A percentile compares a stretch with the other conserved stretches of the same genome.
Evolutionary conservation across 257 asterid species (phyloP).

Genomic region (Solanum bulbocastanum): DNA sequence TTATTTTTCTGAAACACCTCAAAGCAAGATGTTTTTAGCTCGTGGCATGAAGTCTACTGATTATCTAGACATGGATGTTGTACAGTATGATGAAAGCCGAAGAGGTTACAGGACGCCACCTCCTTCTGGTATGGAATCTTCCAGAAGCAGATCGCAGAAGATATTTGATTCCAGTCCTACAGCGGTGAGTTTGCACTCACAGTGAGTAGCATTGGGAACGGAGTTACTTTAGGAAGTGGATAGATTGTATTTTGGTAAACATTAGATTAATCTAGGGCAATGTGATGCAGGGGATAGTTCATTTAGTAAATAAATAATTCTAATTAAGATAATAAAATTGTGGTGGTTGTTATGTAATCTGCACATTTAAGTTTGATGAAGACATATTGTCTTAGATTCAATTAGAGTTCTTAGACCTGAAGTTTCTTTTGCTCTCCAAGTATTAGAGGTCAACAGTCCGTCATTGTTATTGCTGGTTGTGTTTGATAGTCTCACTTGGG

Average conservation of each 20-base stretch:
- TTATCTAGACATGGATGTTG: slow-evolving; percentile 52
- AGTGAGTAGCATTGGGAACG: not conserved
- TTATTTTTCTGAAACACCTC: slow-evolving; percentile 72
- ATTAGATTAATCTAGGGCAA: not conserved
- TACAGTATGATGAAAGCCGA: slow-evolving; percentile 53
- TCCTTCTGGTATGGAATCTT: slow-evolving; percentile 60
- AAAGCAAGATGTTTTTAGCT: slow-evolving; percentile 38
- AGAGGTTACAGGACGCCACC: slow-evolving; percentile 61
- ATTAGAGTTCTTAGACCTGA: not conserved
- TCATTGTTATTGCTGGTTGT: not conserved
- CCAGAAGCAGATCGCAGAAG: slow-evolving; percentile 59
- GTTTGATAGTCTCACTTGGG: not conserved
- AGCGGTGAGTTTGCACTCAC: slow-evolving; percentile 39
- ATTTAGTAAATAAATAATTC: not conserved
- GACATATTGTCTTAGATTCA: not conserved
- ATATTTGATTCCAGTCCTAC: slow-evolving; percentile 49
- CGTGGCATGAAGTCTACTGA: slow-evolving; percentile 65
- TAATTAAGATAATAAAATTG: not conserved
- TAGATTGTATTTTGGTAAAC: not conserved
- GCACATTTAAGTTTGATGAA: not conserved
- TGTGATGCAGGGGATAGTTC: not conserved
- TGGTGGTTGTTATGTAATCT: not conserved
- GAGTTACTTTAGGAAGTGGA: not conserved
- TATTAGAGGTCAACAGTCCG: not conserved
- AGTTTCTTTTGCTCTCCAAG: not conserved